phyloP scores from a whole-genome alignment of 2,329 filamentous ascomycete genomes.

The Endoconidiophora polonica region DNA sequence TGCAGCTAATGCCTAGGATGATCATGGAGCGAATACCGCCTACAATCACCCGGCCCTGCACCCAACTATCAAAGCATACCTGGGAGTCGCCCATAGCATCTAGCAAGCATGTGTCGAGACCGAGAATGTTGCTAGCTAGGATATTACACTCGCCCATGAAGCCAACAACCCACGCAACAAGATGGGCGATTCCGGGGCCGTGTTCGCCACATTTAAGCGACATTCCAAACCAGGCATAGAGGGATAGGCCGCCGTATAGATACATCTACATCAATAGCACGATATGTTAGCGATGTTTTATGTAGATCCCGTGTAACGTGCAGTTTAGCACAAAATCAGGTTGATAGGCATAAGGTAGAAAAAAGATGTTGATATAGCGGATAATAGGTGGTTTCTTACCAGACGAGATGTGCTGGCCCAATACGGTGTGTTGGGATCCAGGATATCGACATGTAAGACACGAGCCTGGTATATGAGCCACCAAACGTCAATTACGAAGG shows the following conservation, averaged over 20 bases:
- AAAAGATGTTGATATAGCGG: neutral
- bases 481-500: slow-evolving; percentile 7
- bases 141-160: slow-evolving; percentile 59
- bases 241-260: slow-evolving; percentile 5
- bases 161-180: slow-evolving; percentile 61
- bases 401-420: slow-evolving; percentile 7
- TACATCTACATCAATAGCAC: slow-evolving; percentile 3
- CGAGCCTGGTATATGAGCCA: slow-evolving; percentile 8
- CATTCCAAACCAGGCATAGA: slow-evolving; percentile 9
- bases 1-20: slow-evolving; percentile 43
- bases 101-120: slow-evolving; percentile 20
- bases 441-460: slow-evolving; percentile 1
- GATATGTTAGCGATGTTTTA: neutral
- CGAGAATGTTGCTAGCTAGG: slow-evolving; percentile 47
- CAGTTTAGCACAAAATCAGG: neutral
- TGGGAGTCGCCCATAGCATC: neutral
- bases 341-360: neutral
- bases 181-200: slow-evolving; percentile 64
- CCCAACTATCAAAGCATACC: slow-evolving; percentile 24
- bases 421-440: slow-evolving; percentile 4
- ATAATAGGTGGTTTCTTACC: slow-evolving; percentile 3
- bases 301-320: too few relatives aligned
- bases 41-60: slow-evolving; percentile 38
- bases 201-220: slow-evolving; percentile 3
- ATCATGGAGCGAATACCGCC: slow-evolving; percentile 34